Evolutionary conservation across 2,329 filamentous ascomycete genomes (phyloP).

Genomic region (Teratosphaeria zuluensis): DNA sequence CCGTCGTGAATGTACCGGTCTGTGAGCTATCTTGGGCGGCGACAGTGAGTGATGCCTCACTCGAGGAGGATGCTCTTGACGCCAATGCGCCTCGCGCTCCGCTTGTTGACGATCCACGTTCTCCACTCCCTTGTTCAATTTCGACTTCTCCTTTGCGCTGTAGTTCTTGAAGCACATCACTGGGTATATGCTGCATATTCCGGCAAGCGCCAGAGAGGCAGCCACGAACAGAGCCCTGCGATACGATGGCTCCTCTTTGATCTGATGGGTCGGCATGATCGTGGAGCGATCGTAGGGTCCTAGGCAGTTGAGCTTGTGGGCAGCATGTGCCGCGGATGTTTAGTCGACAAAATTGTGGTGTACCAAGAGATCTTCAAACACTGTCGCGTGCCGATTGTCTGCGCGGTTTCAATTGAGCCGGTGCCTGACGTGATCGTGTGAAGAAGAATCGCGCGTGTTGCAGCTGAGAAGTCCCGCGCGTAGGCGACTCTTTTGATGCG

Average conservation of each 20-base stretch:
- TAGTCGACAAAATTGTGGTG: not conserved
- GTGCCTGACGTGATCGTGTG: not conserved
- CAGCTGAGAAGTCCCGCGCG: too few relatives aligned
- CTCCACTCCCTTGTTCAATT: constrained; percentile 14
- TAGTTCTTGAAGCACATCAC: constrained; percentile 27
- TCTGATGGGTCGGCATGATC: constrained; percentile 17
- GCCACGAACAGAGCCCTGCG: constrained; percentile 24
- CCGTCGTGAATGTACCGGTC: constrained; percentile 11
- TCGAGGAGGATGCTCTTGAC: constrained; percentile 12
- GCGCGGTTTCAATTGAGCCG: not conserved
- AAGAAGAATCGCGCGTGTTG: not conserved
- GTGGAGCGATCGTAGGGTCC: not conserved
- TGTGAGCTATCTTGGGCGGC: constrained; percentile 14
- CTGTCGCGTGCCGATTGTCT: not conserved
- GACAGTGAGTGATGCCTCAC: constrained; percentile 18
- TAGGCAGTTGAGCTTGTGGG: not conserved
- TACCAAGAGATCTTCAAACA: not conserved
- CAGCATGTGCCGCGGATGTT: not conserved
- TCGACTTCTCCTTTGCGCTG: constrained; percentile 22
- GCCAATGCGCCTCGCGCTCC: constrained; percentile 17
- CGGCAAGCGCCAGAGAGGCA: constrained; percentile 20
- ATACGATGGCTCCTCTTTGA: constrained; percentile 24
- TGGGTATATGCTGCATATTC: constrained; percentile 27
- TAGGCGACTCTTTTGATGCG: too few relatives aligned
- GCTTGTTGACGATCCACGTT: constrained; percentile 15